A percentile compares a stretch with the other conserved stretches of the same genome.
Evolutionary conservation across 1,284 basidiomycete genomes (phyloP).

Genomic region (Tilletia indica): DNA sequence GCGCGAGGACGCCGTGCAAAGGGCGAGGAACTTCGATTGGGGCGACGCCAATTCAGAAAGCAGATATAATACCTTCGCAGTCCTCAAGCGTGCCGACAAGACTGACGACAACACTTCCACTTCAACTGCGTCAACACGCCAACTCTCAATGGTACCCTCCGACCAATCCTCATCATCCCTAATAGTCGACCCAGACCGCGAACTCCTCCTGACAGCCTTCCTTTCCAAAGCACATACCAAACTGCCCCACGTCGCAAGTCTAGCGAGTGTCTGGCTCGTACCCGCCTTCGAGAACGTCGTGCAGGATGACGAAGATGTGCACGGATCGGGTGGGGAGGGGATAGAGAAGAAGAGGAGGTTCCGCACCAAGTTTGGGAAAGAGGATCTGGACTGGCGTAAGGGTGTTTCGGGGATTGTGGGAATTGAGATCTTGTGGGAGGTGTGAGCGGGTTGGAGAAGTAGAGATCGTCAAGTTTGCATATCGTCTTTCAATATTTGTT

Average conservation of each 20-base stretch:
- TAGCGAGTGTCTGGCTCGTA: conserved; percentile 8
- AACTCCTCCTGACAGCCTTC: neutral
- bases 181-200: neutral
- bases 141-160: neutral
- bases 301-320: neutral
- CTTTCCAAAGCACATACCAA: neutral
- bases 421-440: conserved; percentile 11
- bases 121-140: neutral
- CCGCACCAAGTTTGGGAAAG: neutral
- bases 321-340: neutral
- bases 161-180: neutral
- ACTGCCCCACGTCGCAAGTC: conserved; percentile 12
- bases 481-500: no score
- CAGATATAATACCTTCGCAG: neutral
- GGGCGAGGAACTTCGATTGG: neutral
- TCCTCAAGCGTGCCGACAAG: neutral
- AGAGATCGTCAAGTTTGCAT: no score
- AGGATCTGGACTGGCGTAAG: conserved; percentile 12
- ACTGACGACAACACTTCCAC: no score
- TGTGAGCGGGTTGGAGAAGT: neutral
- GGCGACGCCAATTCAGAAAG: neutral
- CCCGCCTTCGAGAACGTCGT: conserved; percentile 2
- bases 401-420: conserved; percentile 2
- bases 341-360: neutral
- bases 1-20: neutral